These are phyloP conservation scores for Cryoendolithus antarcticus DNA, from an alignment of 2,329 filamentous ascomycete species.

Conservation along the genomic window DNA sequence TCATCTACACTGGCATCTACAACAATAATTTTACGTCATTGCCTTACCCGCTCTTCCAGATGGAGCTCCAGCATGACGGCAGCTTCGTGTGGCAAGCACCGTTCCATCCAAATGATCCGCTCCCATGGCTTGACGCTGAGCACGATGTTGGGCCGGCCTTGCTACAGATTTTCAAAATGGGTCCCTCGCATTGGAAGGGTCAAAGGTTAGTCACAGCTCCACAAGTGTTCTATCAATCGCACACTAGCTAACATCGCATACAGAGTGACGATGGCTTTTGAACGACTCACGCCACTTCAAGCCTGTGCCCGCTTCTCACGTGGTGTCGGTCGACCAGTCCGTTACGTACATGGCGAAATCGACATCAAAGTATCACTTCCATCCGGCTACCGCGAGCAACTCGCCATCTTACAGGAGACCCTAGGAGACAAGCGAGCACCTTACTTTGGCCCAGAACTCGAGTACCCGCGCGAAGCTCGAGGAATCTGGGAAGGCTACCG, in stretches of 20 bases:
- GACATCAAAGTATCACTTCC: slow-evolving; percentile 79
- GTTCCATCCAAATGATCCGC: slow-evolving; percentile 75
- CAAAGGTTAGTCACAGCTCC: slow-evolving; percentile 41
- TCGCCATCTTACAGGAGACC: slow-evolving; percentile 52
- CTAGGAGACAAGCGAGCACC: slow-evolving; percentile 48
- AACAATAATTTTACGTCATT: slow-evolving; percentile 98
- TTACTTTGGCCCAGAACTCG: slow-evolving; percentile 50
- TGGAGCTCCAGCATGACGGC: slow-evolving; percentile 74
- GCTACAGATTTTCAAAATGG: slow-evolving; percentile 90
- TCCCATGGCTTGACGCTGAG: slow-evolving; percentile 93
- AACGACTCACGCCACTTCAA: slow-evolving; percentile 72
- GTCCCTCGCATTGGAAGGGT: slow-evolving; percentile 69
- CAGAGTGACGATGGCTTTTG: slow-evolving; percentile 81
- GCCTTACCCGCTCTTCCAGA: slow-evolving; percentile 86
- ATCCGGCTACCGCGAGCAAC: slow-evolving; percentile 74
- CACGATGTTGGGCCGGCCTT: slow-evolving; percentile 90
- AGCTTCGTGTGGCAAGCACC: slow-evolving; percentile 89
- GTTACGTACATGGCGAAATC: slow-evolving; percentile 67
- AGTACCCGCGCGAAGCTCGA: slow-evolving; percentile 58
- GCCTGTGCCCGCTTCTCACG: slow-evolving; percentile 71
- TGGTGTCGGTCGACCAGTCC: slow-evolving; percentile 65
- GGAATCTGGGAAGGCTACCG: slow-evolving; percentile 85
- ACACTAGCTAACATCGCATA: not conserved
- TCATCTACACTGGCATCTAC: slow-evolving; percentile 94
- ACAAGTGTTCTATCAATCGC: not conserved